These are phyloP conservation scores for Pythium apleroticum DNA, from an alignment of 352 stramenopile species.

Conservation along the genomic window DNA sequence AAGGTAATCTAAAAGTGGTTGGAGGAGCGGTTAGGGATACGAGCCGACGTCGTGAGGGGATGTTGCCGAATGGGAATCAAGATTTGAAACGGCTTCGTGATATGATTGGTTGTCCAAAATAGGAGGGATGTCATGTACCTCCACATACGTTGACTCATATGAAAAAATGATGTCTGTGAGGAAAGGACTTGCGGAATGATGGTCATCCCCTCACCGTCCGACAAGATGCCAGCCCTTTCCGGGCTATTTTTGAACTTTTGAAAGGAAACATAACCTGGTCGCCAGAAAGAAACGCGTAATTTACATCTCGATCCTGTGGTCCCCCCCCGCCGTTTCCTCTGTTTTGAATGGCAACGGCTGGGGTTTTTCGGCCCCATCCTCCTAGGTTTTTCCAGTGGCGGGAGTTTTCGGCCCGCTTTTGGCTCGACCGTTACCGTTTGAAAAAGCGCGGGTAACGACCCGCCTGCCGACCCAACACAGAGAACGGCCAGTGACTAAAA, in stretches of 20 bases:
- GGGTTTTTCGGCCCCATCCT: constrained; percentile 24
- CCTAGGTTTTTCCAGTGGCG: constrained; percentile 25
- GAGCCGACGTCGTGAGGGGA: constrained; percentile 17
- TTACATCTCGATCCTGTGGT: constrained; percentile 27
- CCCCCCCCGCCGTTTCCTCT: constrained; percentile 22
- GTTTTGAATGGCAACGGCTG: constrained; percentile 10
- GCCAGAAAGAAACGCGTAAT: constrained; percentile 29
- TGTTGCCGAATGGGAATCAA: constrained; percentile 26
- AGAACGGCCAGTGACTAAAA: constrained; percentile 25
- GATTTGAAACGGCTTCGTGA: constrained; percentile 29
- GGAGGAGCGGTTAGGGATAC: constrained; percentile 24
- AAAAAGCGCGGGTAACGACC: constrained; percentile 35
- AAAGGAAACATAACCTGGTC: constrained; percentile 28
- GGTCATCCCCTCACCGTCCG: constrained; percentile 6
- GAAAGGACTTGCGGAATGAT: constrained; percentile 19
- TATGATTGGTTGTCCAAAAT: constrained; percentile 19
- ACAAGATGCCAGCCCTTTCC: constrained; percentile 18
- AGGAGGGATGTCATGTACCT: constrained; percentile 20
- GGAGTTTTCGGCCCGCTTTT: constrained; percentile 21
- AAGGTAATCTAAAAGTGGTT: constrained; percentile 28
- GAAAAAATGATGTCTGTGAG: background rate
- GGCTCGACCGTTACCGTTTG: constrained; percentile 23
- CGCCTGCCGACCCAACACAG: constrained; percentile 13
- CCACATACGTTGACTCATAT: constrained; percentile 1
- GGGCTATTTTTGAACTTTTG: constrained; percentile 45